Evolutionary conservation across 108 stramenopile genomes (phyloP), one percentile per base, ranked within the genome.

Genomic region (Pseudonitzschia multistriata): DNA sequence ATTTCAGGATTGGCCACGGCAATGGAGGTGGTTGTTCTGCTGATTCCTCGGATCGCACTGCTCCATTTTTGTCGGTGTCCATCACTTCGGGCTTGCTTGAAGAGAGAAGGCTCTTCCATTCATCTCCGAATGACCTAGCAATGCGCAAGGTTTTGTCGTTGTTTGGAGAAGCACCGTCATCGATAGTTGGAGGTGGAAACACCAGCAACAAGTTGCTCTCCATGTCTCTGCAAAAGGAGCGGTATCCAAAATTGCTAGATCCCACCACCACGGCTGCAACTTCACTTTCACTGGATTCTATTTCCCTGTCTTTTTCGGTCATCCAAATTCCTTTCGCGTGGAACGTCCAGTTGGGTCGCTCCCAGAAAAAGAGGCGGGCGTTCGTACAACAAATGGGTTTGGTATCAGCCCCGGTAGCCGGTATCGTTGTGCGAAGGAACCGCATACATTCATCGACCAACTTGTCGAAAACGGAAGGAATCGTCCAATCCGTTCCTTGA

Each of bases 281-380:
- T 28, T 83, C 70, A 6, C 76, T 55, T 27, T 71, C 37, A 49
- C 10, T 49, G 19, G 62, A 45, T 2, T 63, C 35, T 35, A 21
- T 35, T 59, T 67, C 29, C 13, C 25, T 15, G 21, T 53, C 39
- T 50, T 47, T 24, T 67, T 67, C 45, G 5, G 17, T 76, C 36
- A 93, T 57, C 92, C 92, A 94, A 25, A 94, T 52, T 17, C 89
- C 92, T 76, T 94, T 94, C 47, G 92, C 88, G 73, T 94, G 92
- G 77, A 91, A 94, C 29, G 92, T 91, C 92, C 92, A 94, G 22
- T 77, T 80, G 42, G 28, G 60, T 25, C 88, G 74, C 70, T 94
- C 81, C 64, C 82, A 94, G 45, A 81, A 82, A n/a, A 78, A 82
- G 10, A 90, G 65, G 33, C 76, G 78, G 13, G 83, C 80, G 15